Percentiles rank a stretch among this genome's conserved stretches.
Conservation (phyloP, 257 asterid genomes). For the Plantago ovata region DNA sequence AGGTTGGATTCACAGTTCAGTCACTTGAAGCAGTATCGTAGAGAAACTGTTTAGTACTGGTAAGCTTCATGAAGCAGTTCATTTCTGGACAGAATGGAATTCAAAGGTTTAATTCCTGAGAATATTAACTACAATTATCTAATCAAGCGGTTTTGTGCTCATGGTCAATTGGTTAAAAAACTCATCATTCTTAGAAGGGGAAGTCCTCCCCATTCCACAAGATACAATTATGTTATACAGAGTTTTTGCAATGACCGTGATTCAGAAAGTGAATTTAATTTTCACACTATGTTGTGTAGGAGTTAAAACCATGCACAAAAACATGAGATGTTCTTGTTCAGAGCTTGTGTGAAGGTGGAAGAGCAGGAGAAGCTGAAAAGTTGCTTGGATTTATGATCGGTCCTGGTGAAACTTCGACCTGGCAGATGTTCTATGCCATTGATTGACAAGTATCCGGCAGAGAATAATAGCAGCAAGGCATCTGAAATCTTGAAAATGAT, state of each 20-base stretch:
- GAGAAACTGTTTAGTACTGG: slow-evolving; percentile 36
- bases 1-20: slow-evolving; percentile 56
- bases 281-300: slow-evolving; percentile 53
- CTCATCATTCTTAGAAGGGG: slow-evolving; percentile 52
- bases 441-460: slow-evolving; percentile 41
- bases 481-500: slow-evolving; percentile 50
- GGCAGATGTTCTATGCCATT: slow-evolving; percentile 48
- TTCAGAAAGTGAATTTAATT: slow-evolving; percentile 54
- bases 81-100: slow-evolving; percentile 42
- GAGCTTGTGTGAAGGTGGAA: slow-evolving; percentile 35
- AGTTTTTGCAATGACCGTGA: slow-evolving; percentile 33
- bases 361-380: slow-evolving; percentile 53
- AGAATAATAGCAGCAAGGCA: slow-evolving; percentile 42
- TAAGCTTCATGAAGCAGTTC: slow-evolving; percentile 42
- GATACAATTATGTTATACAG: slow-evolving; percentile 52
- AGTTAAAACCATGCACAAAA: slow-evolving; percentile 38
- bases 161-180: slow-evolving; percentile 50
- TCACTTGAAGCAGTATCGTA: slow-evolving; percentile 43
- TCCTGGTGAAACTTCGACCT: slow-evolving; percentile 60
- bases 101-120: slow-evolving; percentile 36
- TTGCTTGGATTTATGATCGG: slow-evolving; percentile 47
- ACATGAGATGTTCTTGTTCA: slow-evolving; percentile 51
- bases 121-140: slow-evolving; percentile 42
- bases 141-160: slow-evolving; percentile 58
- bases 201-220: slow-evolving; percentile 44